Evolutionary conservation across 352 stramenopile genomes (phyloP), one percentile per base, ranked within the genome.

Genomic region (Globisporangium orthogonon): DNA sequence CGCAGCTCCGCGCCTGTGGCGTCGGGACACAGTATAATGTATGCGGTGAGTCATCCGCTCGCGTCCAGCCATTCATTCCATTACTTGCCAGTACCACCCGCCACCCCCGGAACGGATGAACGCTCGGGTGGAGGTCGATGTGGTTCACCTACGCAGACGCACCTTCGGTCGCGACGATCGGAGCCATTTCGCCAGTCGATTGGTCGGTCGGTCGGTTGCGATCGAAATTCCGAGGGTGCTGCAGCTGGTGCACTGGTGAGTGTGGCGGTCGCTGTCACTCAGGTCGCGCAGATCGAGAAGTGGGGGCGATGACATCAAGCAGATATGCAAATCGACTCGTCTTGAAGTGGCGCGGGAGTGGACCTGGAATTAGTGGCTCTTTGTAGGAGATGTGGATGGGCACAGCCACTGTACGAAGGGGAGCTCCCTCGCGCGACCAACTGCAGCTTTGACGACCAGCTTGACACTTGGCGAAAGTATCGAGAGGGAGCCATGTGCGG

Each of bases 1-100:
- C 84, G 76, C 18, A 91, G 68, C 37, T 62, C 56, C 33, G 56
- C 50, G 48, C 50, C 56, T 62, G 18, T 18, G 11, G 15, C 1
- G 14, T 15, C 37, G 11, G 37, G 9, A 40, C 33, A 11, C 44
- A 33, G 44, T 52, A 10, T 31, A 15, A 31, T 10, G 7, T 23
- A 50, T 4, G 29, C 10, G 18, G 28, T 58, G 17, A 58, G 43
- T 18, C 4, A 23, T 23, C 23, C 23, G 15, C 15, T 52, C 30
- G 41, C 28, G 54, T 30, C 35, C 45, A 60, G 10, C 37, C 35
- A 43, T 49, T 46, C 23, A 23, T 23, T 23, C 23, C 23, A 1
- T 48, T 4, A 13, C 15, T 29, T 4, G 17, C 15, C 18, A 23
- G 29, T 44, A 28, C n/a, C 17, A 3, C 28, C 46, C 18, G 29